Base-by-base conservation (phyloP, 1,284 basidiomycete genomes). In the Moesziomyces parantarcticus region DNA sequence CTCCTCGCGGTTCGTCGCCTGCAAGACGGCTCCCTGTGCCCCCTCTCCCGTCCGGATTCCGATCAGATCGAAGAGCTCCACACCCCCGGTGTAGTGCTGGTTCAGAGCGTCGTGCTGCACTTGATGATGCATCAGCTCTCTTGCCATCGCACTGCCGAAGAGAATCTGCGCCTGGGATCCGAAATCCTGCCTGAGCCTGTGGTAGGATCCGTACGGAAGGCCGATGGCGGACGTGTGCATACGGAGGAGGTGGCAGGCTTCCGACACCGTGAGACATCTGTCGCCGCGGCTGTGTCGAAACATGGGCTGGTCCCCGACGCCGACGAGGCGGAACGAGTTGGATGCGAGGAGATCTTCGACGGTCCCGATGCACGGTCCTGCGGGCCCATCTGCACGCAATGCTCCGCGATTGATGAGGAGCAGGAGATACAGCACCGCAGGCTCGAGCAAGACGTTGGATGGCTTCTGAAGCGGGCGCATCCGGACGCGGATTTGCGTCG, bases 311-410 rank as follows among this genome's bases (percentile, higher is more conserved):
- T 40, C 34, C 5, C 49, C 49, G 8, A 50, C 49, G 25, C 36
- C 49, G 25, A 50, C 36, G 26, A 50, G 39, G 7, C 22, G 13
- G 22, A 41, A 20, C 7, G 49, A 14, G 2, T 16, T 2, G 7
- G 51, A 44, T 8, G 25, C 25, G 5, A 34, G 29, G 23, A 53
- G 32, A 20, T 45, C 26, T 11, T 45, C 44, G 14, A 46, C 21
- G 16, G 9, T 39, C 20, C n/a, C 18, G 23, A 54, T 40, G n/a
- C 36, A 10, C 14, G 52, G 52, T 26, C 52, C 52, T 16, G 25
- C 42, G 3, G 52, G 52, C n/a, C 52, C 52, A 26, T 54, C 23
- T 3, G 52, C 52, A 6, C n/a, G 43, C 29, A 54, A 20, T 11
- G 43, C 32, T 8, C 42, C 20, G 3, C 52, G 10, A 10, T 46